These are phyloP conservation scores for Psidium friedrichsthalianum DNA, from an alignment of 345 rosid genomes.

Conservation along the genomic window DNA sequence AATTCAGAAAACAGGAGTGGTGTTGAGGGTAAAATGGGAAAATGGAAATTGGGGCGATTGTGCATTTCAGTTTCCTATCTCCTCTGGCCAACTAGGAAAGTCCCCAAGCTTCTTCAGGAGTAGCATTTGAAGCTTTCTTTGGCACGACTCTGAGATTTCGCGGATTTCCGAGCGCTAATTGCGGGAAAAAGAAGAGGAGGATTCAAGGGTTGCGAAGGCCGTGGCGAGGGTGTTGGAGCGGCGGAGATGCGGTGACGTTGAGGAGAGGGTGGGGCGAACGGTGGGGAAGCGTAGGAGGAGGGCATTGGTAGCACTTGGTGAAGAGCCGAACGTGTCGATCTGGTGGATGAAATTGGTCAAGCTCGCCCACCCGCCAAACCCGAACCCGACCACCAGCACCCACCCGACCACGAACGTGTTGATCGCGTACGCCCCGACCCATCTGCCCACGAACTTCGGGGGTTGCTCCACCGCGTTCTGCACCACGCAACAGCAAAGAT, in stretches of 20 bases:
- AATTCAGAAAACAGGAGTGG: not conserved
- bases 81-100: not conserved
- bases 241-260: conserved; percentile 33
- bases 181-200: not conserved
- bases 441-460: conserved; percentile 57
- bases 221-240: conserved; percentile 27
- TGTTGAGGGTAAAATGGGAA: not conserved
- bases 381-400: conserved; percentile 89
- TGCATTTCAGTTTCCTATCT: not conserved
- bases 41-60: not conserved
- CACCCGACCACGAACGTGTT: conserved; percentile 79
- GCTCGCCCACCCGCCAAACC: conserved; percentile 98
- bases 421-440: conserved; percentile 78
- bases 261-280: conserved; percentile 6
- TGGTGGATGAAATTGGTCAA: conserved; percentile 78
- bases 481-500: conserved; percentile 8
- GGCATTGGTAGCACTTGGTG: conserved; percentile 94
- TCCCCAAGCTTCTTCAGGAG: not conserved
- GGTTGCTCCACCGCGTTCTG: conserved; percentile 97
- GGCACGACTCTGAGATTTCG: not conserved
- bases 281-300: conserved; percentile 23
- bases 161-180: not conserved
- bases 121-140: not conserved
- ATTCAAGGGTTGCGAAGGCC: conserved; percentile 17
- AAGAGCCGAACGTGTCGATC: conserved; percentile 88